A percentile compares a stretch with the other conserved stretches of the same genome.
phyloP scores from a whole-genome alignment of 73 alveolate genomes.

The Paramecium tetraurelia region DNA sequence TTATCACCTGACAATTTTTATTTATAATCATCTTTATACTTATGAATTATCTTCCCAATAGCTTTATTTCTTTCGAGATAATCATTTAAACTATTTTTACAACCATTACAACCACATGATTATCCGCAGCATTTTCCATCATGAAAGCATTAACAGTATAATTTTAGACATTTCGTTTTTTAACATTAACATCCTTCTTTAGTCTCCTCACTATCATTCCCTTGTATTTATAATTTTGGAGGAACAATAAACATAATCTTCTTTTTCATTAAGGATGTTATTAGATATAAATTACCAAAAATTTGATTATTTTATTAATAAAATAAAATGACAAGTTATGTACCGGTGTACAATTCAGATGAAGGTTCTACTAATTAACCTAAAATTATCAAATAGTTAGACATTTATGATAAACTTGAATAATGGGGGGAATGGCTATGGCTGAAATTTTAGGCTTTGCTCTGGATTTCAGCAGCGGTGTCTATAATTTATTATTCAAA shows the following conservation, averaged over 20 bases:
- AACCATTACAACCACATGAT: background rate
- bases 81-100: background rate
- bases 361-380: background rate
- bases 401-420: slow-evolving; percentile 3
- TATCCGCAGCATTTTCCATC: background rate
- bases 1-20: background rate
- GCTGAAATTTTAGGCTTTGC: background rate
- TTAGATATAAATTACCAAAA: background rate
- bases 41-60: background rate
- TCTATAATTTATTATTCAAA: background rate
- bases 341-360: background rate
- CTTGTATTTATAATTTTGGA: background rate
- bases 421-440: slow-evolving; percentile 17
- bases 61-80: background rate
- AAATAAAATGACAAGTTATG: background rate
- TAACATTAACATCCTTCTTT: background rate
- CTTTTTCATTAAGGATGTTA: background rate
- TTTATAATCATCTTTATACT: background rate
- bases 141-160: slow-evolving; percentile 12
- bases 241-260: background rate
- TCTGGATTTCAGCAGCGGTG: background rate
- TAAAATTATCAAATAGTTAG: background rate
- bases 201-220: background rate
- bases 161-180: background rate
- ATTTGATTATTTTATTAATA: background rate